Percentiles rank a stretch among this genome's conserved stretches.
Conservation (phyloP, 176 grass and related monocot genomes). For the Ampelocalamus luodianensis region DNA sequence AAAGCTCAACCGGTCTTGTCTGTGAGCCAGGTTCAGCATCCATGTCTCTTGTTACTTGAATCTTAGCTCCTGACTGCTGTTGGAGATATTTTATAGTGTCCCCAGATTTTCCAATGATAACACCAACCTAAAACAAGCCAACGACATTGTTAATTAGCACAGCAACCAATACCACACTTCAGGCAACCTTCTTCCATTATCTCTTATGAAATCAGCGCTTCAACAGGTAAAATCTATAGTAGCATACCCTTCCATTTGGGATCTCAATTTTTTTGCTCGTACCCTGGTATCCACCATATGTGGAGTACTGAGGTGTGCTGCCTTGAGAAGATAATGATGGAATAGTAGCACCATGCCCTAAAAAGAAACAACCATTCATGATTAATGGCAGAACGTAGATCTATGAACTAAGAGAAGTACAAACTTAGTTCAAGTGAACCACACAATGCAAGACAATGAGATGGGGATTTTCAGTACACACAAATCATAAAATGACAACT, state of each 20-base stretch:
- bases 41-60: constrained; percentile 89
- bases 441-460: neutral
- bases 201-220: neutral
- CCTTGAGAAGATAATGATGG: constrained; percentile 66
- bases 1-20: constrained; percentile 78
- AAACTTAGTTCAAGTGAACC: neutral
- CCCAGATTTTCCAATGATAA: constrained; percentile 92
- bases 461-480: neutral
- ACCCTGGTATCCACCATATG: constrained; percentile 78
- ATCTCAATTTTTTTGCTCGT: constrained; percentile 89
- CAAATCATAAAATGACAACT: neutral
- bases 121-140: constrained; percentile 71
- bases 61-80: constrained; percentile 89
- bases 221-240: neutral
- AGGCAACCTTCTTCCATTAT: neutral
- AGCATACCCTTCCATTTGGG: constrained; percentile 81
- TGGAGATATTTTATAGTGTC: constrained; percentile 92
- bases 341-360: constrained; percentile 58
- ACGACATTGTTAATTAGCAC: neutral
- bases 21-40: constrained; percentile 78
- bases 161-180: neutral
- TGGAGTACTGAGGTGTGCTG: constrained; percentile 53
- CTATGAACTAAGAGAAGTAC: neutral
- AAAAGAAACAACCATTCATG: constrained; percentile 31
- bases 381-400: neutral